A percentile compares a stretch with the other conserved stretches of the same genome.
These are phyloP conservation scores for Oleoguttula mirabilis DNA, from an alignment of 495 filamentous ascomycete genomes.

Conservation along the genomic window DNA sequence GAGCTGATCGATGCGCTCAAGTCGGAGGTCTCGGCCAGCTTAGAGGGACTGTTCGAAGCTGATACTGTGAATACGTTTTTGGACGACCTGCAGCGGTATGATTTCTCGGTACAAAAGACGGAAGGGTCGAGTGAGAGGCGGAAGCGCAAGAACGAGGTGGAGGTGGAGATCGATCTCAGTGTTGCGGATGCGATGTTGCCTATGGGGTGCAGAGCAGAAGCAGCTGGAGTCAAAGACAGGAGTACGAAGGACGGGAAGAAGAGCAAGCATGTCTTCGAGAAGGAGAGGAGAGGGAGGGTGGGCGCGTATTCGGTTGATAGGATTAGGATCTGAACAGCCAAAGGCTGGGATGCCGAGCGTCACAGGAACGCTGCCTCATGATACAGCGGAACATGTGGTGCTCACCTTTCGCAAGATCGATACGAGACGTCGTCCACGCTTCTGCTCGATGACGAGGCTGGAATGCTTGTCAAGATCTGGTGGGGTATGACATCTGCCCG, in stretches of 20 bases:
- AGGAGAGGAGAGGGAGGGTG: conserved; percentile 14
- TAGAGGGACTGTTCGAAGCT: conserved; percentile 15
- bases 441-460: too few species aligned
- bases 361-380: too few species aligned
- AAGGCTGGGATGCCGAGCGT: too few species aligned
- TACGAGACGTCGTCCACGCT: too few species aligned
- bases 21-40: conserved; percentile 10
- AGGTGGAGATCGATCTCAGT: neutral
- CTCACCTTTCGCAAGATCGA: too few species aligned
- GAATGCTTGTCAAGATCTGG: too few species aligned
- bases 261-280: neutral
- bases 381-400: too few species aligned
- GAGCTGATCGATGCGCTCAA: conserved; percentile 12
- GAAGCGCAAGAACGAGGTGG: neutral
- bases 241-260: conserved; percentile 1
- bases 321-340: conserved; percentile 21
- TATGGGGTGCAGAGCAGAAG: conserved; percentile 3
- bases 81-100: conserved; percentile 13
- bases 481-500: too few species aligned
- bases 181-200: conserved; percentile 3
- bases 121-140: neutral
- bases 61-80: conserved; percentile 4
- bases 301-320: conserved; percentile 19
- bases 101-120: neutral
- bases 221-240: neutral